phyloP scores from a whole-genome alignment of 768 basidiomycete genomes.

The Leucosporidium creatinivorum region DNA sequence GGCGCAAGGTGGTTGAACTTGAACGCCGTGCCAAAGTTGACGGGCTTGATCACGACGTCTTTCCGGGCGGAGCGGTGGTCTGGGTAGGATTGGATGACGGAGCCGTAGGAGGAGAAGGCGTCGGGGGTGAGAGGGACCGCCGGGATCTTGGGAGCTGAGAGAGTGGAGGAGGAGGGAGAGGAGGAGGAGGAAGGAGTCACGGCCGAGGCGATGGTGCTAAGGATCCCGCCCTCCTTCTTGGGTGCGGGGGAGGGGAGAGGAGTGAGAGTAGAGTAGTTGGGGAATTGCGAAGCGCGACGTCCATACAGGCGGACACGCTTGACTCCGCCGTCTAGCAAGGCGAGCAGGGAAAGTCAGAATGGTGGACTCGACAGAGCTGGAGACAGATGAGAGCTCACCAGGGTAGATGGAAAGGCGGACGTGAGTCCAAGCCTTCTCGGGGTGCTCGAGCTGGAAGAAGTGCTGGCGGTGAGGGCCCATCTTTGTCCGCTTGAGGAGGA shows the following conservation, averaged over 20 bases:
- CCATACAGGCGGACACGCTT: conserved; percentile 85
- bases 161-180: conserved; percentile 46
- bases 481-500: conserved; percentile 66
- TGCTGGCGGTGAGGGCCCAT: conserved; percentile 85
- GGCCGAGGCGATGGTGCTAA: neutral
- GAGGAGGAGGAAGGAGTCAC: conserved; percentile 1
- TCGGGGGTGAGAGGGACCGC: conserved; percentile 64
- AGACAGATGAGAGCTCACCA: conserved; percentile 38
- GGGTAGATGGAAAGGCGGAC: conserved; percentile 83
- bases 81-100: conserved; percentile 80
- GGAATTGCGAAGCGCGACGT: conserved; percentile 44
- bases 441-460: conserved; percentile 72
- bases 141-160: conserved; percentile 38
- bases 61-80: conserved; percentile 57
- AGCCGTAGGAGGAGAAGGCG: conserved; percentile 79
- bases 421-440: conserved; percentile 62
- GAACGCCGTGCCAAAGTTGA: conserved; percentile 80
- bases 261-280: conserved; percentile 6
- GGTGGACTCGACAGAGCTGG: too few species aligned
- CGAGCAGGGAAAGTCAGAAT: neutral
- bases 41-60: conserved; percentile 58
- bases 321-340: conserved; percentile 70
- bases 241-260: conserved; percentile 7
- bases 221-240: neutral
- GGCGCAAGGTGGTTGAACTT: conserved; percentile 89